Evolutionary conservation across 345 rosid species (phyloP).

Genomic region (Carallia pectinifolia): DNA sequence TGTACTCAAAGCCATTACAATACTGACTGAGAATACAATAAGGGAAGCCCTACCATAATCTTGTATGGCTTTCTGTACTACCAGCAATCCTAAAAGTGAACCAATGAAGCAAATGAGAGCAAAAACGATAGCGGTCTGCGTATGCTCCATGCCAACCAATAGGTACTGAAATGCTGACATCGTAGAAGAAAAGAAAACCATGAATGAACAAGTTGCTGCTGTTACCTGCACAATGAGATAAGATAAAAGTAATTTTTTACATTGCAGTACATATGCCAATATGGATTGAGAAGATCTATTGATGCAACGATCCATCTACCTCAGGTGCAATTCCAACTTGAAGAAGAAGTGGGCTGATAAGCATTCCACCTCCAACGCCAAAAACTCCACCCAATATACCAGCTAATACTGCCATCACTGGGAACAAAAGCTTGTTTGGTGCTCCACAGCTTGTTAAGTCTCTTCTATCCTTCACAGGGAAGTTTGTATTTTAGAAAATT

Average conservation of each 20-base stretch:
- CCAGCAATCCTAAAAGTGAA: conserved; percentile 63
- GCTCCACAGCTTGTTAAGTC: conserved; percentile 21
- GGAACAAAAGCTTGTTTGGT: conserved; percentile 48
- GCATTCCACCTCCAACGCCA: conserved; percentile 95
- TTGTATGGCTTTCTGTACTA: conserved; percentile 58
- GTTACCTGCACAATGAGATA: conserved; percentile 47
- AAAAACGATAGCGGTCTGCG: conserved; percentile 41
- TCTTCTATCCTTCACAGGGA: conserved; percentile 38
- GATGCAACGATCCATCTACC: conserved; percentile 30
- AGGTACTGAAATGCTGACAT: conserved; percentile 73
- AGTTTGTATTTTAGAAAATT: conserved; percentile 1
- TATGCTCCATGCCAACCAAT: conserved; percentile 67
- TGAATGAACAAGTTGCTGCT: conserved; percentile 73
- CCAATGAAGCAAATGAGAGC: conserved; percentile 61
- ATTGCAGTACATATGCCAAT: neutral
- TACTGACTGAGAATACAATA: conserved; percentile 76
- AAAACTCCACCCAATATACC: conserved; percentile 83
- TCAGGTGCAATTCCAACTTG: conserved; percentile 71
- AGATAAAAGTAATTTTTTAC: neutral
- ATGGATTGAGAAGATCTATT: neutral
- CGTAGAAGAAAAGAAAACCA: conserved; percentile 68
- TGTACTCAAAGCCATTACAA: conserved; percentile 75
- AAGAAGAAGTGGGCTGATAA: conserved; percentile 85
- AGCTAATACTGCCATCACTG: conserved; percentile 69
- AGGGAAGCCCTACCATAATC: conserved; percentile 73